phyloP scores from a whole-genome alignment of 176 grass and related monocot species.

The Oryza glumipatula region DNA sequence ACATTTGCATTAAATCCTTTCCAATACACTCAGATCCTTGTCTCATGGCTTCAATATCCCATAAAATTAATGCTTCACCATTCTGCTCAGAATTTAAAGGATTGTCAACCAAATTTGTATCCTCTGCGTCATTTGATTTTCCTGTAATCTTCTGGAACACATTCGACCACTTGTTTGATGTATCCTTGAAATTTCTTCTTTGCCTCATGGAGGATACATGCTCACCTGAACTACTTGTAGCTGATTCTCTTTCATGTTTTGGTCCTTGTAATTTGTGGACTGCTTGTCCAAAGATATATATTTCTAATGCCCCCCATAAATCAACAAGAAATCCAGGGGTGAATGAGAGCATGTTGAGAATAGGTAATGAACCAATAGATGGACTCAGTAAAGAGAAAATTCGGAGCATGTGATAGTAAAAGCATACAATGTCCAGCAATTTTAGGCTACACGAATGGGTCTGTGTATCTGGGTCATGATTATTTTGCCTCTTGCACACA shows the following conservation, averaged over 20 bases:
- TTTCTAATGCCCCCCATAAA: constrained; percentile 77
- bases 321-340: constrained; percentile 89
- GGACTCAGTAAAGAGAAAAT: constrained; percentile 77
- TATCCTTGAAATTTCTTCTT: constrained; percentile 70
- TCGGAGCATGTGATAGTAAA: constrained; percentile 89
- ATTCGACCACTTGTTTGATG: constrained; percentile 83
- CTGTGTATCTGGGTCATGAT: constrained; percentile 30
- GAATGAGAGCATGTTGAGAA: constrained; percentile 96
- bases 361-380: constrained; percentile 64
- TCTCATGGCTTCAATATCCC: constrained; percentile 88
- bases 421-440: constrained; percentile 65
- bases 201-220: constrained; percentile 58
- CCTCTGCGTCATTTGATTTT: constrained; percentile 63
- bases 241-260: constrained; percentile 47
- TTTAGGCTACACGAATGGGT: constrained; percentile 43
- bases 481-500: constrained; percentile 19
- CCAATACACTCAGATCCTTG: constrained; percentile 65
- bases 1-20: constrained; percentile 55
- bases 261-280: constrained; percentile 44
- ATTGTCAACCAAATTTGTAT: constrained; percentile 44
- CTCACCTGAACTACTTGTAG: constrained; percentile 50
- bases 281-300: constrained; percentile 54
- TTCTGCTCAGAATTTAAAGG: constrained; percentile 49
- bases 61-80: constrained; percentile 61
- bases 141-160: constrained; percentile 86